A percentile compares a stretch with the other conserved stretches of the same genome.
These are phyloP conservation scores for Aristolochia fimbriata DNA, from an alignment of 164 flowering plant genomes.

Conservation along the genomic window DNA sequence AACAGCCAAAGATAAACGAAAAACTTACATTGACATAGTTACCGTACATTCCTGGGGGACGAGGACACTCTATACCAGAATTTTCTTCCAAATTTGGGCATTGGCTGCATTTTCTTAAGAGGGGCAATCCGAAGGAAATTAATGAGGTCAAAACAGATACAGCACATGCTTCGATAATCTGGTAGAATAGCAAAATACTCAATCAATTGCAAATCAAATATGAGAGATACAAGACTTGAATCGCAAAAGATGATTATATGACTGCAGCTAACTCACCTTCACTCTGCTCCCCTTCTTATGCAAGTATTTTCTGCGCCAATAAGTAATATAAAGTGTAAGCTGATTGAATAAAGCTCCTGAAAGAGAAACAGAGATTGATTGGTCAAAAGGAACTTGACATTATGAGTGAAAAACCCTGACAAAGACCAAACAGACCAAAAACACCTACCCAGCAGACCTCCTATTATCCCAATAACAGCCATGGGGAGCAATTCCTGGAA, in stretches of 20 bases:
- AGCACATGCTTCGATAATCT: conserved; percentile 88
- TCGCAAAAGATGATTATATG: background rate
- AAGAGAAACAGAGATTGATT: conserved; percentile 6
- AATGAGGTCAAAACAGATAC: conserved; percentile 73
- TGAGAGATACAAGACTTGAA: background rate
- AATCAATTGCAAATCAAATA: background rate
- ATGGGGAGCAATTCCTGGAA: conserved; percentile 88
- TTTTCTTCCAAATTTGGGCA: conserved; percentile 68
- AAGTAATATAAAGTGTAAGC: conserved; percentile 70
- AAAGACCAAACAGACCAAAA: background rate
- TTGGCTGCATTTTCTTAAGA: conserved; percentile 78
- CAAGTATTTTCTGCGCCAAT: conserved; percentile 78
- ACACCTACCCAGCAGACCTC: conserved; percentile 90
- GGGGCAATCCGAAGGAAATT: conserved; percentile 89
- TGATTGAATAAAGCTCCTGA: conserved; percentile 94
- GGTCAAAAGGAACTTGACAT: no score
- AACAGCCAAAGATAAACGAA: background rate
- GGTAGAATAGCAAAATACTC: conserved; percentile 15
- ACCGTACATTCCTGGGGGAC: conserved; percentile 92
- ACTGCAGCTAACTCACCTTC: conserved; percentile 37
- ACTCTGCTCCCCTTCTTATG: conserved; percentile 87
- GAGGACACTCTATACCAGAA: conserved; percentile 78
- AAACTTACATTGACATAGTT: conserved; percentile 92
- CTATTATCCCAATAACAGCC: conserved; percentile 96
- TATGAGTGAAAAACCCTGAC: no score